Evolutionary conservation across 352 stramenopile genomes (phyloP).

Genomic region (Albugo laibachii): DNA sequence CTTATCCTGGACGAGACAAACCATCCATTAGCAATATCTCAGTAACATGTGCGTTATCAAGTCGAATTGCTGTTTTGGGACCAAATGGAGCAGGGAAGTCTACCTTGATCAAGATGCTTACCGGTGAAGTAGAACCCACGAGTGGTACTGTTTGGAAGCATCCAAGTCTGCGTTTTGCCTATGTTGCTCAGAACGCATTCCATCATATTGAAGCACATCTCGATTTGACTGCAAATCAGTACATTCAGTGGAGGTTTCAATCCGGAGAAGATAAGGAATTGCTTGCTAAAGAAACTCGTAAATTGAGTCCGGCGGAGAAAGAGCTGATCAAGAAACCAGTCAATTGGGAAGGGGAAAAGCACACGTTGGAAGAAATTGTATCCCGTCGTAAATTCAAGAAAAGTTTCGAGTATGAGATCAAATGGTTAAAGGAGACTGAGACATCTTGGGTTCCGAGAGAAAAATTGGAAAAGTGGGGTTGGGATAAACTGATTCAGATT

Average conservation of each 20-base stretch:
- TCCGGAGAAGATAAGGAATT: slow-evolving; percentile 78
- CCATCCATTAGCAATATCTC: slow-evolving; percentile 71
- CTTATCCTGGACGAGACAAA: slow-evolving; percentile 58
- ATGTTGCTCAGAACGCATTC: slow-evolving; percentile 95
- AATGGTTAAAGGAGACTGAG: slow-evolving; percentile 90
- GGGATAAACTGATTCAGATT: slow-evolving; percentile 93
- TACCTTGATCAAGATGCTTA: slow-evolving; percentile 91
- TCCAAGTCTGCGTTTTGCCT: slow-evolving; percentile 83
- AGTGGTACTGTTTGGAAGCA: slow-evolving; percentile 66
- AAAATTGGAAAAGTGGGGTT: slow-evolving; percentile 94
- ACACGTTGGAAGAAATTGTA: slow-evolving; percentile 78
- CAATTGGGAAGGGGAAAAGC: slow-evolving; percentile 85
- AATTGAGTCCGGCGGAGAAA: slow-evolving; percentile 86
- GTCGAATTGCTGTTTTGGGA: slow-evolving; percentile 62
- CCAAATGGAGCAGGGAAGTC: slow-evolving; percentile 91
- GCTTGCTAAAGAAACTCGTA: slow-evolving; percentile 83
- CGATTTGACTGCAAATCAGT: slow-evolving; percentile 87
- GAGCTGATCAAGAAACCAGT: slow-evolving; percentile 87
- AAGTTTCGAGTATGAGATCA: slow-evolving; percentile 93
- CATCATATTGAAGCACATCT: slow-evolving; percentile 95
- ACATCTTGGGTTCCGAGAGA: slow-evolving; percentile 89
- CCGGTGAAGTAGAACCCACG: slow-evolving; percentile 59
- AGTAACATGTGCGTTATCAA: slow-evolving; percentile 59
- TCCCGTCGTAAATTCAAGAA: slow-evolving; percentile 89
- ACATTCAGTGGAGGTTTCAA: slow-evolving; percentile 96